Conservation (phyloP, 352 stramenopile species). For the Globisporangium cylindrosporum region DNA sequence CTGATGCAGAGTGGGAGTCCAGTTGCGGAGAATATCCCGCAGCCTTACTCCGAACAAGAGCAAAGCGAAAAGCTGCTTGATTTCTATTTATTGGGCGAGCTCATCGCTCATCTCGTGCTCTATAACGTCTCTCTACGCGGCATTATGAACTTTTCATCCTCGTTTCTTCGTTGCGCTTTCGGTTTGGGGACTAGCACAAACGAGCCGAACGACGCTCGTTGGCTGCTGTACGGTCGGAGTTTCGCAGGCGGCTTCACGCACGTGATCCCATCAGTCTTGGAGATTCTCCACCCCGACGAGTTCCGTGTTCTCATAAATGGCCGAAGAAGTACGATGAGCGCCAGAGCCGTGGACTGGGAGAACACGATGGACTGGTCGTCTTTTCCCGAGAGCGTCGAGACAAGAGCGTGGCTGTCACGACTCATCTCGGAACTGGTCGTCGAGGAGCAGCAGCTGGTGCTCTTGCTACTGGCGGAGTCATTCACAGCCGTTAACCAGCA, state of each 20-base stretch:
- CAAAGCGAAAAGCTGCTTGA: slow-evolving; percentile 27
- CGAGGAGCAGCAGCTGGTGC: slow-evolving; percentile 56
- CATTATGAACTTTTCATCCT: slow-evolving; percentile 53
- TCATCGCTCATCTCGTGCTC: slow-evolving; percentile 60
- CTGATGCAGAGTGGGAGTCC: slow-evolving; percentile 18
- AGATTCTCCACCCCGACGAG: slow-evolving; percentile 46
- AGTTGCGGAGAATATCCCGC: not conserved
- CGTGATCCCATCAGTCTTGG: slow-evolving; percentile 48
- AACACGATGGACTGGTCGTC: slow-evolving; percentile 32
- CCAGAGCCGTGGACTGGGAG: slow-evolving; percentile 39
- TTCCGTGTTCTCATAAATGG: slow-evolving; percentile 57
- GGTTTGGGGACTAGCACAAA: slow-evolving; percentile 7
- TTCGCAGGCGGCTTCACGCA: slow-evolving; percentile 58
- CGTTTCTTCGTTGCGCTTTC: slow-evolving; percentile 44
- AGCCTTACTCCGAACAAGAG: slow-evolving; percentile 3
- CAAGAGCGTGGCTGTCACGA: slow-evolving; percentile 36
- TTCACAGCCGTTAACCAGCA: slow-evolving; percentile 39
- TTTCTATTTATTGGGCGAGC: slow-evolving; percentile 61
- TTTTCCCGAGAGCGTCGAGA: not conserved
- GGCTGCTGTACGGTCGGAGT: slow-evolving; percentile 19
- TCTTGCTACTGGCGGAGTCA: slow-evolving; percentile 53
- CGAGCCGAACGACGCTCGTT: not conserved
- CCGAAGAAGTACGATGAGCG: slow-evolving; percentile 26
- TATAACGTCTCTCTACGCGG: slow-evolving; percentile 40
- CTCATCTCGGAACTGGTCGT: slow-evolving; percentile 51